Evolutionary conservation across 768 basidiomycete species (phyloP).

Genomic region (Suillus bovinus): DNA sequence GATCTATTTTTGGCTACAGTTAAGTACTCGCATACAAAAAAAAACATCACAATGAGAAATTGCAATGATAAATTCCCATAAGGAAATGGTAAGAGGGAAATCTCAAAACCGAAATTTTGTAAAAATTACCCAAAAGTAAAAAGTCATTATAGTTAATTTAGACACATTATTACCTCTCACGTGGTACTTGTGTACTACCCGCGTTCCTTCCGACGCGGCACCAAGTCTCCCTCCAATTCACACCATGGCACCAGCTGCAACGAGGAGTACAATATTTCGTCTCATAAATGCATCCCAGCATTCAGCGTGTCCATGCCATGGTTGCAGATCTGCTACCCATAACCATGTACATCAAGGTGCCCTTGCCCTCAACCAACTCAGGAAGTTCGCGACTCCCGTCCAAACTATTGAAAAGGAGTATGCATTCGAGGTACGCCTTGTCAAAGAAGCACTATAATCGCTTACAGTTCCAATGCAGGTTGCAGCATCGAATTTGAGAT

Average conservation of each 20-base stretch:
- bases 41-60: no score
- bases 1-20: background rate
- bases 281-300: conserved; percentile 78
- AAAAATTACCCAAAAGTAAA: no score
- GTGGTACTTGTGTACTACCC: no score
- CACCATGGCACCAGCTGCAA: conserved; percentile 42
- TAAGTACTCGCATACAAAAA: no score
- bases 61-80: no score
- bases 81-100: no score
- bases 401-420: conserved; percentile 79
- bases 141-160: no score
- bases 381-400: conserved; percentile 79
- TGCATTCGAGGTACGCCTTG: conserved; percentile 72
- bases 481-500: conserved; percentile 84
- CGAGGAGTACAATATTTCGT: conserved; percentile 64
- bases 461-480: conserved; percentile 45
- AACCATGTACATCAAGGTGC: conserved; percentile 37
- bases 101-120: no score
- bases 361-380: conserved; percentile 55
- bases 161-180: conserved; percentile 12
- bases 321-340: conserved; percentile 48
- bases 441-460: background rate
- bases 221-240: conserved; percentile 8
- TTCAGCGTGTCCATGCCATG: conserved; percentile 78
- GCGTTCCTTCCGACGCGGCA: conserved; percentile 30